phyloP scores from a whole-genome alignment of 257 asterid genomes.

The Nicotiana paniculata region DNA sequence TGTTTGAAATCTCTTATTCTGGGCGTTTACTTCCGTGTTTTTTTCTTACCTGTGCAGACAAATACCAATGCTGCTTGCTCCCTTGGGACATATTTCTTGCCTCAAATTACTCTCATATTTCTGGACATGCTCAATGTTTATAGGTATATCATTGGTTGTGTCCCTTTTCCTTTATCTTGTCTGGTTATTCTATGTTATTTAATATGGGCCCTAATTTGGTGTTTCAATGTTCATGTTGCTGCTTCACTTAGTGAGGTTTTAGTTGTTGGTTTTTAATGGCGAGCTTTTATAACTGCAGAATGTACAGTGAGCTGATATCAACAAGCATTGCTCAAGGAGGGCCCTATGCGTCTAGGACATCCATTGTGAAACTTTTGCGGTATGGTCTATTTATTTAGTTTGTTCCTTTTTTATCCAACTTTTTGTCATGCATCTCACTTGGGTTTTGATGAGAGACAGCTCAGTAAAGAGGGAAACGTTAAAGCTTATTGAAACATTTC shows the following conservation, averaged over 20 bases:
- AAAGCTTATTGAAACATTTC: slow-evolving; percentile 90
- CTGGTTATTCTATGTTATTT: too few relatives aligned
- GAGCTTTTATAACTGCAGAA: slow-evolving; percentile 39
- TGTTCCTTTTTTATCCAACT: neutral
- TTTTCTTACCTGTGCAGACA: slow-evolving; percentile 47
- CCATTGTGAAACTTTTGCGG: slow-evolving; percentile 93
- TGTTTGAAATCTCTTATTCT: neutral
- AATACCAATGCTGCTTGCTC: slow-evolving; percentile 89
- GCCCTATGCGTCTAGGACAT: slow-evolving; percentile 80
- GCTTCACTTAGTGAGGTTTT: neutral
- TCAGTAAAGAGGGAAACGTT: slow-evolving; percentile 95
- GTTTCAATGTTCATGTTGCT: neutral
- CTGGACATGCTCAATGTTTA: slow-evolving; percentile 98
- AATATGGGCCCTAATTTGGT: too few relatives aligned
- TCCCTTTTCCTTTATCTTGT: neutral
- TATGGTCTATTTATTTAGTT: slow-evolving; percentile 18
- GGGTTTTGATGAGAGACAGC: slow-evolving; percentile 33
- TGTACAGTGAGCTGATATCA: slow-evolving; percentile 96
- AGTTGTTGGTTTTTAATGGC: slow-evolving; percentile 15
- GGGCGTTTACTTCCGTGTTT: neutral
- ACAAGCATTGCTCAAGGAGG: slow-evolving; percentile 94
- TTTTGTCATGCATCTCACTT: slow-evolving; percentile 1
- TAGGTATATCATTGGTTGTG: slow-evolving; percentile 35
- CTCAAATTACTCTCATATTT: slow-evolving; percentile 78
- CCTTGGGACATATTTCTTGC: slow-evolving; percentile 78